phyloP scores from a whole-genome alignment of 257 asterid species.

The Asclepias syriaca region DNA sequence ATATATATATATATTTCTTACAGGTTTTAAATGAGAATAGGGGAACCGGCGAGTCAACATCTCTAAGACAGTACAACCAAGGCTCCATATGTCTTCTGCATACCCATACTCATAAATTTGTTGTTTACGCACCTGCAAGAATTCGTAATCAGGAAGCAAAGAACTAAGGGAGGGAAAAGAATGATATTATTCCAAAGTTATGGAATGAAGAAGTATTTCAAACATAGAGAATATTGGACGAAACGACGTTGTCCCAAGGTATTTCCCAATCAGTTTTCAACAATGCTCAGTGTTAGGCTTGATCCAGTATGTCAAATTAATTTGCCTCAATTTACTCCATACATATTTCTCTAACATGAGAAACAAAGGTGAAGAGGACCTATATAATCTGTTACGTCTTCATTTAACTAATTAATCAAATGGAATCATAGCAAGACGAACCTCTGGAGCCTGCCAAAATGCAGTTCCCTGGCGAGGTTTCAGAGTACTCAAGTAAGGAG shows the following conservation, averaged over 20 bases:
- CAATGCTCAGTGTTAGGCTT: not conserved
- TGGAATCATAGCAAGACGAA: conserved; percentile 25
- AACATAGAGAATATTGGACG: not conserved
- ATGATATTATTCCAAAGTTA: not conserved
- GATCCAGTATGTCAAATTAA: not conserved
- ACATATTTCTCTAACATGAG: not conserved
- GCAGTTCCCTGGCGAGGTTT: conserved; percentile 95
- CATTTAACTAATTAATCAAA: not conserved
- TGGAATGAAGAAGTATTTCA: not conserved
- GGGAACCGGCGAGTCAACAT: conserved; percentile 80
- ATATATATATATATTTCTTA: conserved; percentile 19
- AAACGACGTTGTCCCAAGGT: not conserved
- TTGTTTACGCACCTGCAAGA: conserved; percentile 56
- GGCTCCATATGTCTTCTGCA: conserved; percentile 97
- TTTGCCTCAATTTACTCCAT: not conserved
- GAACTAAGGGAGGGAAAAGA: not conserved
- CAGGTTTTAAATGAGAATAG: conserved; percentile 55
- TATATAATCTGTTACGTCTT: not conserved
- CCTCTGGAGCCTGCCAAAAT: conserved; percentile 99
- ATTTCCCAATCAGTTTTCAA: not conserved
- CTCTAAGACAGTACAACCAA: conserved; percentile 93
- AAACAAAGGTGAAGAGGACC: no score
- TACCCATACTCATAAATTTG: conserved; percentile 70
- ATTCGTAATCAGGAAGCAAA: conserved; percentile 11
- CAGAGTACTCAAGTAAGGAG: conserved; percentile 68